These are phyloP conservation scores for Myochromella boudieri DNA, from an alignment of 768 basidiomycete species.

Conservation along the genomic window DNA sequence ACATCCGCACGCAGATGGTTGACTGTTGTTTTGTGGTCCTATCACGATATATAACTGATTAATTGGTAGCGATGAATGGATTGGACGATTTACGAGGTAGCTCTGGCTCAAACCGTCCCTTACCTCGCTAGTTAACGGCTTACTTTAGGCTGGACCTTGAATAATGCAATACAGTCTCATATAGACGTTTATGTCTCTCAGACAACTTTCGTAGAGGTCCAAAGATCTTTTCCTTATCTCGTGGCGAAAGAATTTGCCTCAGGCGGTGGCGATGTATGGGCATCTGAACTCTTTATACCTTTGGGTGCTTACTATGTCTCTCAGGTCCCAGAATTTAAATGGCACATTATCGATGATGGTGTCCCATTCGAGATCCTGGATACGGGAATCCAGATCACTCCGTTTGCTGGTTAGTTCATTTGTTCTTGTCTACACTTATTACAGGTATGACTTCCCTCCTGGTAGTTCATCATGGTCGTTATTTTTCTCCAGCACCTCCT, in stretches of 20 bases:
- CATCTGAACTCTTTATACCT: background rate
- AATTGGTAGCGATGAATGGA: slow-evolving; percentile 72
- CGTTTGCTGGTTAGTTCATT: slow-evolving; percentile 56
- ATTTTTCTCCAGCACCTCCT: slow-evolving; percentile 46
- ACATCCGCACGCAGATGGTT: slow-evolving; percentile 84
- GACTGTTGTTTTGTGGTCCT: slow-evolving; percentile 5
- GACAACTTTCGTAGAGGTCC: slow-evolving; percentile 64
- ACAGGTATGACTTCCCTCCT: slow-evolving; percentile 8
- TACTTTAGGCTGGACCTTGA: slow-evolving; percentile 69
- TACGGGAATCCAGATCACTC: slow-evolving; percentile 62
- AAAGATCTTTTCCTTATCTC: slow-evolving; percentile 79
- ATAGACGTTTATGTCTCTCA: slow-evolving; percentile 76
- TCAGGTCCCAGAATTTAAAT: slow-evolving; percentile 80
- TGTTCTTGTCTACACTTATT: too few species aligned
- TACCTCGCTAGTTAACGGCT: background rate
- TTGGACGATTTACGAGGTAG: slow-evolving; percentile 84
- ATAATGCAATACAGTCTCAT: slow-evolving; percentile 58
- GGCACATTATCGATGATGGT: slow-evolving; percentile 76
- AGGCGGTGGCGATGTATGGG: slow-evolving; percentile 73
- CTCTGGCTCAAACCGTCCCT: slow-evolving; percentile 15
- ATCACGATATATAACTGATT: background rate
- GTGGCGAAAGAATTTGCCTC: slow-evolving; percentile 73
- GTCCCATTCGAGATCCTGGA: slow-evolving; percentile 66
- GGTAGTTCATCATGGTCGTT: slow-evolving; percentile 72
- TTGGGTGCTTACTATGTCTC: too few species aligned